These are phyloP conservation scores for Candida lessepsii DNA, from an alignment of 805 yeast species.

Conservation along the genomic window DNA sequence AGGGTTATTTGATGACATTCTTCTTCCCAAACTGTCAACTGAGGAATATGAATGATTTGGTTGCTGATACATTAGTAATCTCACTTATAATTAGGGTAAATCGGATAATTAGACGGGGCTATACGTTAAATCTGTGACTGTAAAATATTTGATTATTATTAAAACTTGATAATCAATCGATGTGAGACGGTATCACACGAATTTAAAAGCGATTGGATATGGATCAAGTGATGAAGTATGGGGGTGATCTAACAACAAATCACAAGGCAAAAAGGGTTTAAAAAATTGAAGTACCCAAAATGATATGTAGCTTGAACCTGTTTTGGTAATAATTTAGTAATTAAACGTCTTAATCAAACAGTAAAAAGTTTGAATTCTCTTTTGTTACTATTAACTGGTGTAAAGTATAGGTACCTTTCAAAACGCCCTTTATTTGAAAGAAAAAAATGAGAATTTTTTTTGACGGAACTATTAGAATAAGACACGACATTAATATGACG, in stretches of 20 bases:
- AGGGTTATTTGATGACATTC: constrained; percentile 70
- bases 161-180: not conserved
- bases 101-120: not conserved
- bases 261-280: not conserved
- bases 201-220: constrained; percentile 1
- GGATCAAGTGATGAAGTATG: not conserved
- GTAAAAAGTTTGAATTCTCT: no score
- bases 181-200: not conserved
- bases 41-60: constrained; percentile 35
- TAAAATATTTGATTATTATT: no score
- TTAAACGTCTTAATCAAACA: no score
- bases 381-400: no score
- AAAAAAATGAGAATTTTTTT: constrained; percentile 1
- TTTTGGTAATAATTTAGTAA: no score
- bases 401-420: not conserved
- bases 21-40: constrained; percentile 32
- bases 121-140: no score
- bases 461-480: not conserved
- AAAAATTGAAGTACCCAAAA: no score
- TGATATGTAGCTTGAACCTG: no score
- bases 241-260: constrained; percentile 1
- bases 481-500: constrained; percentile 2
- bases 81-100: no score
- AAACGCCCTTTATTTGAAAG: constrained; percentile 2
- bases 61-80: constrained; percentile 36